Conservation (phyloP, 257 asterid species). For the Voacanga thouarsii region DNA sequence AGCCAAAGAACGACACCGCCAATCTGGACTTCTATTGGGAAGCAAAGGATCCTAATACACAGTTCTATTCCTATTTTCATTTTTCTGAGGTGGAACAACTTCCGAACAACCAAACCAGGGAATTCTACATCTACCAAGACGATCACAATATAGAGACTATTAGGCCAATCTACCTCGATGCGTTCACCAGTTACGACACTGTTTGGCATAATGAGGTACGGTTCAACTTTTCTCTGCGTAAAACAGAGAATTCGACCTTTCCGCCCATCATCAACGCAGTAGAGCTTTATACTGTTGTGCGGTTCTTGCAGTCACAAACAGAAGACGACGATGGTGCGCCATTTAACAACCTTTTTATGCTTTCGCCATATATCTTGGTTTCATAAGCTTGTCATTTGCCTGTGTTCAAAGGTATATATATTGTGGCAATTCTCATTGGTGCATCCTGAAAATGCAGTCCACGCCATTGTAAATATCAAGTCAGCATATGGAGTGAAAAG, state of each 20-base stretch:
- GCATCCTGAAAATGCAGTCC: constrained; percentile 16
- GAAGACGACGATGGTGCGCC: constrained; percentile 28
- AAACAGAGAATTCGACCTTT: constrained; percentile 5
- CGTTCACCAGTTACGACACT: no score
- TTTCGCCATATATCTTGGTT: no score
- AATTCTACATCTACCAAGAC: constrained; percentile 9
- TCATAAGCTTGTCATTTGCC: no score
- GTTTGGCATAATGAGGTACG: no score
- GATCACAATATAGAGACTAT: no score
- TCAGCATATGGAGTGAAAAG: constrained; percentile 24
- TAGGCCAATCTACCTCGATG: no score
- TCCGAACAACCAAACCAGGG: constrained; percentile 17
- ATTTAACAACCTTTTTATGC: no score
- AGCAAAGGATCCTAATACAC: no score
- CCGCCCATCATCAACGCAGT: constrained; percentile 36
- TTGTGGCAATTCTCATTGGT: not conserved
- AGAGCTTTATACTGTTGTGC: constrained; percentile 27
- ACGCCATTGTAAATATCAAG: constrained; percentile 27
- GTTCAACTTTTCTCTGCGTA: not conserved
- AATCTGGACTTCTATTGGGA: no score
- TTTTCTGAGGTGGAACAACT: constrained; percentile 28
- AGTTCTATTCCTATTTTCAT: constrained; percentile 20
- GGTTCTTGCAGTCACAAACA: constrained; percentile 26
- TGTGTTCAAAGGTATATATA: no score
- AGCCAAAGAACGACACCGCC: no score